Evolutionary conservation across 2,329 filamentous ascomycete species (phyloP).

Genomic region (Podosphaera fusca): DNA sequence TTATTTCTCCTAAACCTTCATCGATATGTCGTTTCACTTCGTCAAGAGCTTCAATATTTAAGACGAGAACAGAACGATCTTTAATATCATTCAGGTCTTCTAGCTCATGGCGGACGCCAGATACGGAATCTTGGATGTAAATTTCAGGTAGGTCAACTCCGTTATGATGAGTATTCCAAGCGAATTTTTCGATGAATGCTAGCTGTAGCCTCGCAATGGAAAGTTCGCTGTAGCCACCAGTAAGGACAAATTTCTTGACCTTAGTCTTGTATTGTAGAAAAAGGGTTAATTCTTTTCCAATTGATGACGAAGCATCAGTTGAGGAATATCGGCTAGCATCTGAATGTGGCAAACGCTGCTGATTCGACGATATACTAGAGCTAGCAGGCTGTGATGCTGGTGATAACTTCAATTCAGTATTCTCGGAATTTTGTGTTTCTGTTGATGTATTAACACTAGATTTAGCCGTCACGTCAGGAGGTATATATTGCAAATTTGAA

Average conservation of each 20-base stretch:
- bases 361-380: constrained; percentile 1
- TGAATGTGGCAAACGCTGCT: constrained; percentile 20
- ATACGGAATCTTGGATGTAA: constrained; percentile 89
- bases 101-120: constrained; percentile 86
- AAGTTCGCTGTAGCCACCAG: constrained; percentile 63
- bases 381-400: too few relatives aligned
- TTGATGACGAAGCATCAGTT: constrained; percentile 41
- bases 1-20: constrained; percentile 63
- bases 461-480: too few relatives aligned
- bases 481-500: too few relatives aligned
- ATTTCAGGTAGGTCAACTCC: constrained; percentile 87
- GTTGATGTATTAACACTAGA: too few relatives aligned
- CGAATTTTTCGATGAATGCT: constrained; percentile 97
- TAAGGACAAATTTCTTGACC: constrained; percentile 83
- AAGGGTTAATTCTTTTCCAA: constrained; percentile 70
- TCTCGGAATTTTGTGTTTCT: too few relatives aligned
- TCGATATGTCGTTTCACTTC: constrained; percentile 95
- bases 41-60: constrained; percentile 82
- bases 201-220: constrained; percentile 76
- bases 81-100: constrained; percentile 87
- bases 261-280: constrained; percentile 94
- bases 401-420: too few relatives aligned
- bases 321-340: constrained; percentile 28
- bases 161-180: constrained; percentile 93
- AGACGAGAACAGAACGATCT: constrained; percentile 78